phyloP scores from a whole-genome alignment of 768 basidiomycete species.

The Xerocomus brunneocitrinus region DNA sequence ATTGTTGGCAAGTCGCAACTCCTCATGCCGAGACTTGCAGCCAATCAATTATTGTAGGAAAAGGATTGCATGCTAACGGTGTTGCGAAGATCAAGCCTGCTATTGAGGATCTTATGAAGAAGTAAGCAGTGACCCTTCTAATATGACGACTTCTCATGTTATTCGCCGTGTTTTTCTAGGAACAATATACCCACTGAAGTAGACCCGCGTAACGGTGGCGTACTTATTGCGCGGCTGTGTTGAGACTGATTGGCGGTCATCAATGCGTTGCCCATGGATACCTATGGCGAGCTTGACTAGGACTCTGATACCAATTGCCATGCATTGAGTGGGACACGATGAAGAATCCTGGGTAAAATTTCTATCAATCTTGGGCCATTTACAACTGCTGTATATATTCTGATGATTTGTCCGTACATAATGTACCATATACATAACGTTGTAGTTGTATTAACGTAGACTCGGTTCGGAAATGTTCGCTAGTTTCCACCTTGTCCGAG shows the following conservation, averaged over 20 bases:
- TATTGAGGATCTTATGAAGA: constrained; percentile 80
- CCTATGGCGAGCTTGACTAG: not conserved
- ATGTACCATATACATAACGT: too few relatives aligned
- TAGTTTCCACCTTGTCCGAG: not conserved
- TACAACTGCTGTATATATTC: not conserved
- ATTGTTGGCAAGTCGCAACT: constrained; percentile 70
- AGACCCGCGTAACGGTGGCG: constrained; percentile 79
- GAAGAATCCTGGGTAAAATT: not conserved
- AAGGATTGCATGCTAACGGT: constrained; percentile 85
- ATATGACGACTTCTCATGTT: not conserved
- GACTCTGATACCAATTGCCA: too few relatives aligned
- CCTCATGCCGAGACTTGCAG: not conserved
- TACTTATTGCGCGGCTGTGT: constrained; percentile 63
- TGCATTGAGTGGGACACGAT: too few relatives aligned
- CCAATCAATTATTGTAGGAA: constrained; percentile 44
- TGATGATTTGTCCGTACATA: not conserved
- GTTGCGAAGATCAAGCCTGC: constrained; percentile 89
- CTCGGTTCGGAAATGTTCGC: not conserved
- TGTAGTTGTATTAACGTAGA: too few relatives aligned
- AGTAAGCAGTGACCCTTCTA: constrained; percentile 39
- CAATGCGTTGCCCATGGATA: not conserved
- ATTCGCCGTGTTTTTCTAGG: constrained; percentile 36
- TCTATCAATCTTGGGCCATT: not conserved
- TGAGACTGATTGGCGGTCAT: constrained; percentile 4
- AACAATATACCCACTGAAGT: constrained; percentile 66